Base-by-base conservation (phyloP, 768 basidiomycete genomes). In the Naganishia vishniacii region DNA sequence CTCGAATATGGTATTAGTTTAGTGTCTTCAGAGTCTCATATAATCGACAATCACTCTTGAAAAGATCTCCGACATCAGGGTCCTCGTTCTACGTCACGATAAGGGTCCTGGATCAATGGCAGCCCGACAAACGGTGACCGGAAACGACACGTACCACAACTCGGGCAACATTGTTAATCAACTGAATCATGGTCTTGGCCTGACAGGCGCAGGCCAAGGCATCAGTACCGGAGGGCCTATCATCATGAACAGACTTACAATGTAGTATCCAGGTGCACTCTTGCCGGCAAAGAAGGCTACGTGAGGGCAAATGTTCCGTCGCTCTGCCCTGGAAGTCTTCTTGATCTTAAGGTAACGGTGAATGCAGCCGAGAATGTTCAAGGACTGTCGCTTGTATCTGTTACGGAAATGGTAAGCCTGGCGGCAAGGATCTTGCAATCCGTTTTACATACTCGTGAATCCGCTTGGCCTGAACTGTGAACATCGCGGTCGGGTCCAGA, bases 201-300 rank as follows among this genome's bases (percentile, higher is more conserved):
- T 62, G 48, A 18, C 23, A 11, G 5, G 15, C 16, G 18, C 1
- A 15, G 18, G 29, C 20, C 3, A 1, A 18, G 15, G 32, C 20
- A 47, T 31, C 18, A 37, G 46, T 25, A 87, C 79, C 88, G 23
- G 5, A n/a, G 37, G 5, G 59, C 6, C 28, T 2, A 91, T 74
- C 93, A 71, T 9, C 62, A 16, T n/a, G n/a, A n/a, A n/a, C 42
- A 26, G 64, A 86, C 73, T 73, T 34, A 44, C 32, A 29, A 53
- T 64, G 63, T 51, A 47, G 88, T 87, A 91, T 64, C 86, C 93
- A 41, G 94, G 94, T 0, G 94, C 94, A 59, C 94, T 92, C 77
- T 97, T 97, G 18, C 95, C 94, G 32, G 91, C 94, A 68, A 99
- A 98, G 81, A 99, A 88, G n/a, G 91, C 87, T 20, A 91, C 91